A percentile compares a stretch with the other conserved stretches of the same genome.
Evolutionary conservation across 495 filamentous ascomycete species (phyloP).

Genomic region (Aspergillus mulundensis): DNA sequence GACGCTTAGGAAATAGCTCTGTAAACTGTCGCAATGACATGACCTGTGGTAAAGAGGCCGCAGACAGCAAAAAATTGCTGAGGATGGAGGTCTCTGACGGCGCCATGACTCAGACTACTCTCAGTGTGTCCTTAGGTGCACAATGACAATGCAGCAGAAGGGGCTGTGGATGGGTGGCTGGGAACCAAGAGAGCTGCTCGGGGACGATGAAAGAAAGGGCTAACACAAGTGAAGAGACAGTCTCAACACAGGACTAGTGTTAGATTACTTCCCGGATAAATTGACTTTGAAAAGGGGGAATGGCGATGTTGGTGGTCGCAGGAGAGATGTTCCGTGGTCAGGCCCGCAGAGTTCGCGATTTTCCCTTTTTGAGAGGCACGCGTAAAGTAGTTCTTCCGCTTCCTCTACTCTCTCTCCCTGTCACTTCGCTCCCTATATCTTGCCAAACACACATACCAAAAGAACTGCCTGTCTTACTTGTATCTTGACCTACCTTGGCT

Average conservation of each 20-base stretch:
- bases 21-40: conserved; percentile 72
- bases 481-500: background rate
- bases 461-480: background rate
- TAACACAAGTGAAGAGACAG: background rate
- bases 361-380: conserved; percentile 11
- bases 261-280: background rate
- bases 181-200: background rate
- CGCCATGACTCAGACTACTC: conserved; percentile 48
- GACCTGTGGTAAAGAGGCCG: conserved; percentile 66
- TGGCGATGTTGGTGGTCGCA: background rate
- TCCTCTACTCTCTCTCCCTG: conserved; percentile 7
- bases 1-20: conserved; percentile 66
- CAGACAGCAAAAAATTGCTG: conserved; percentile 70
- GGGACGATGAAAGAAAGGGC: background rate
- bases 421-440: conserved; percentile 1
- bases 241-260: background rate
- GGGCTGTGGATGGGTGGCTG: background rate
- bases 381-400: conserved; percentile 17
- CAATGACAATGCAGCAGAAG: background rate
- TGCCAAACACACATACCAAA: background rate
- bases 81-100: conserved; percentile 70
- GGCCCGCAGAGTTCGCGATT: conserved; percentile 6
- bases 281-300: background rate
- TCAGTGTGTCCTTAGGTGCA: background rate
- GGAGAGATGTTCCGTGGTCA: background rate